Percentiles rank a stretch among this genome's conserved stretches.
Conservation (phyloP, 2,329 filamentous ascomycete genomes). For the Colletotrichum lentis region DNA sequence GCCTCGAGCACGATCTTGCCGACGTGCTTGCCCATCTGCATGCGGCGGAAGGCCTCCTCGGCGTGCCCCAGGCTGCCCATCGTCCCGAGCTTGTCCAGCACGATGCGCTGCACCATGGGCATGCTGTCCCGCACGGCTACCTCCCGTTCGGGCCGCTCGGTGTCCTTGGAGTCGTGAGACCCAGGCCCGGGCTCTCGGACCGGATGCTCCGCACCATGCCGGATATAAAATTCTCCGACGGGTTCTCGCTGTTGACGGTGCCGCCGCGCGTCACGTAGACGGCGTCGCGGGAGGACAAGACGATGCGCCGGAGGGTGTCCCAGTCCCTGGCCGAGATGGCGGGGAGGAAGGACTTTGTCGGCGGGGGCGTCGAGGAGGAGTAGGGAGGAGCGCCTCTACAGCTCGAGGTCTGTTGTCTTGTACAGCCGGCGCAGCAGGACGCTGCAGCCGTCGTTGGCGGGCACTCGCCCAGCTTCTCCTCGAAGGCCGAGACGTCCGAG, state of each 20-base stretch:
- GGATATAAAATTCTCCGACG: constrained; percentile 28
- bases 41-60: constrained; percentile 36
- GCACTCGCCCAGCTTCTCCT: too few relatives aligned
- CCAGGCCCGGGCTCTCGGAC: constrained; percentile 37
- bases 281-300: constrained; percentile 23
- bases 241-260: constrained; percentile 32
- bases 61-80: too few relatives aligned
- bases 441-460: too few relatives aligned
- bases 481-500: too few relatives aligned
- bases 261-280: constrained; percentile 36
- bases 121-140: constrained; percentile 26
- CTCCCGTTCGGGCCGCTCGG: constrained; percentile 22
- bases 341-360: constrained; percentile 26
- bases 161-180: constrained; percentile 11
- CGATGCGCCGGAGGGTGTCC: constrained; percentile 22
- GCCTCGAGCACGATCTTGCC: constrained; percentile 49
- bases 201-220: constrained; percentile 37
- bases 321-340: constrained; percentile 22
- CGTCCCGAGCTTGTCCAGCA: too few relatives aligned
- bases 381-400: too few relatives aligned
- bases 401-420: too few relatives aligned
- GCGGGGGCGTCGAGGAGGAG: too few relatives aligned
- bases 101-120: background rate
- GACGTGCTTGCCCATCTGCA: constrained; percentile 45
- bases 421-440: too few relatives aligned